Evolutionary conservation across 106 monocot genomes (phyloP), one percentile per base, ranked within the genome.

Genomic region (Allium cepa): DNA sequence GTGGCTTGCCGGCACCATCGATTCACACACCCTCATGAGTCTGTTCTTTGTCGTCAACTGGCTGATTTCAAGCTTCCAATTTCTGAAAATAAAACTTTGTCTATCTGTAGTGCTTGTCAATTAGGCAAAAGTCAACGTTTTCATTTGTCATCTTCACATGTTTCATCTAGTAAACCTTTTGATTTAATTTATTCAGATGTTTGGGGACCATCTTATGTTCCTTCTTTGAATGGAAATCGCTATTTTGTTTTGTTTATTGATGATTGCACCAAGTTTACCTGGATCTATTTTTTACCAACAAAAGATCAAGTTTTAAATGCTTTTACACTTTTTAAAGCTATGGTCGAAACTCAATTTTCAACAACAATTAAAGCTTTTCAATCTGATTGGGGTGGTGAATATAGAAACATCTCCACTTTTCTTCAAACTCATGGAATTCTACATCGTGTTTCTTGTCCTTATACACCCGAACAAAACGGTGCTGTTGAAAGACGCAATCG

Each of bases 201-300:
- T 16, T 59, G 16, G 17, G 59, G 59, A 9, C 59, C n/a, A 16
- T 12, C 59, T 9, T 22, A 4, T n/a, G 8, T 59, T n/a, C 26
- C 26, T 17, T 59, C 59, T 59, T 18, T 17, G 10, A 16, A 9
- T 59, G 57, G 14, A 46, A 46, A 46, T 59, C 1, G 22, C 10
- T 71, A 59, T 49, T 71, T 17, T 71, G 59, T 73, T 65, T 1
- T 56, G 2, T 73, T 73, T 62, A 18, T 72, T 0, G 72, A 72
- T 62, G 72, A 53, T n/a, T 72, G 12, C 53, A 62, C 17, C 13
- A 51, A 52, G 13, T 73, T 46, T 62, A 46, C 49, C 17, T 73
- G 57, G 64, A 8, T 65, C 2, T 64, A 11, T 64, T 56, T 50
- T 14, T 7, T 58, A 8, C 2, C 2, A 3, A 15, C 56, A 13